A percentile compares a stretch with the other conserved stretches of the same genome.
Conservation (phyloP, 164 flowering plant species). For the Litsea cubeba region DNA sequence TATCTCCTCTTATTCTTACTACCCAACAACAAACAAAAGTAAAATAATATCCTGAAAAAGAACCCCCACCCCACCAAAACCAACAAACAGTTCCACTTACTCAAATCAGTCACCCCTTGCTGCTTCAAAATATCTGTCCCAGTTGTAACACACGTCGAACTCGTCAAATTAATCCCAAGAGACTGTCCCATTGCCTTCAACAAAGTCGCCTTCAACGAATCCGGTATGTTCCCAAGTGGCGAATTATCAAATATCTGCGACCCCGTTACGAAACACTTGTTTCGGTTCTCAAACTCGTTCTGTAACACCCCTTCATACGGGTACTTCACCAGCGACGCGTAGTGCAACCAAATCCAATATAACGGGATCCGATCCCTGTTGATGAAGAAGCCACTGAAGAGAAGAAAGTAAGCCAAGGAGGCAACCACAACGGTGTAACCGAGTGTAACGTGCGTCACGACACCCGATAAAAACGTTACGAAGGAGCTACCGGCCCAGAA, state of each 20-base stretch:
- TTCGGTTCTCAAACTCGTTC: slow-evolving; percentile 60
- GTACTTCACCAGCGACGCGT: slow-evolving; percentile 76
- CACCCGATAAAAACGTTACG: slow-evolving; percentile 87
- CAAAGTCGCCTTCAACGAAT: slow-evolving; percentile 41
- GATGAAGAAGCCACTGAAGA: slow-evolving; percentile 93
- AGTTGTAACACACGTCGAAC: slow-evolving; percentile 52
- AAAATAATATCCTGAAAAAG: slow-evolving; percentile 65
- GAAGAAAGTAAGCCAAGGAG: slow-evolving; percentile 70
- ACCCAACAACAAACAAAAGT: slow-evolving; percentile 56
- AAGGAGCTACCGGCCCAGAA: slow-evolving; percentile 95
- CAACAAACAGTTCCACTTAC: slow-evolving; percentile 78
- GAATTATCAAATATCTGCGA: slow-evolving; percentile 79
- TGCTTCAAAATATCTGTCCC: slow-evolving; percentile 51
- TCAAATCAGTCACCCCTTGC: slow-evolving; percentile 57
- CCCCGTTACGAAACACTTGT: slow-evolving; percentile 66
- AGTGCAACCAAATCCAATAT: slow-evolving; percentile 97
- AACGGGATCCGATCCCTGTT: slow-evolving; percentile 63
- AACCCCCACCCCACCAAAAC: slow-evolving; percentile 70
- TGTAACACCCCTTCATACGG: slow-evolving; percentile 74
- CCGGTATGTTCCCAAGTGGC: slow-evolving; percentile 50
- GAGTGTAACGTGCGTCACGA: slow-evolving; percentile 72
- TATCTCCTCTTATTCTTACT: slow-evolving; percentile 74
- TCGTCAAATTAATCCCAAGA: slow-evolving; percentile 45
- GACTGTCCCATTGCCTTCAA: slow-evolving; percentile 43
- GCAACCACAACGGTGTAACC: slow-evolving; percentile 85